Evolutionary conservation across 2,329 filamentous ascomycete genomes (phyloP).

Genomic region (Sordariomycetes sp.): DNA sequence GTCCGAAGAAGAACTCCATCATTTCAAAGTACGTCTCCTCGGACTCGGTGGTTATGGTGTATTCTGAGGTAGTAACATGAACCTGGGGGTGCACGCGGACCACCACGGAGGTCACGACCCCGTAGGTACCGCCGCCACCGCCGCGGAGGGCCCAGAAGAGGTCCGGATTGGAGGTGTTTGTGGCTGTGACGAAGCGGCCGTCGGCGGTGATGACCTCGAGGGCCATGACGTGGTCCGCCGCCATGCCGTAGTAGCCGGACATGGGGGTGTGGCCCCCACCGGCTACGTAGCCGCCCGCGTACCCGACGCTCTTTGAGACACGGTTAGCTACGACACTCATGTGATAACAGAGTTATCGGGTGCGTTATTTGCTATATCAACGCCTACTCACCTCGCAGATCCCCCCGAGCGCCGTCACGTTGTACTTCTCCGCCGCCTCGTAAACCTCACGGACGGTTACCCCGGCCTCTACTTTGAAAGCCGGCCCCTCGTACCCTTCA

Average conservation of each 20-base stretch:
- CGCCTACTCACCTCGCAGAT: conserved; percentile 31
- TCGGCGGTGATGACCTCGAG: conserved; percentile 41
- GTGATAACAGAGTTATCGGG: not conserved
- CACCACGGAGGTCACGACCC: conserved; percentile 43
- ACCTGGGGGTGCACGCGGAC: conserved; percentile 35
- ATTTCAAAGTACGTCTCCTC: conserved; percentile 35
- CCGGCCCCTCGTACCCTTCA: conserved; percentile 27
- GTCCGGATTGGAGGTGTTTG: conserved; percentile 34
- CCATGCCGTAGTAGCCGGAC: conserved; percentile 42
- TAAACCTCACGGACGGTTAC: conserved; percentile 43
- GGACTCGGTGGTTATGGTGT: conserved; percentile 12
- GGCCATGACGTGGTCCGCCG: conserved; percentile 46
- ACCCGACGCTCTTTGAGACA: conserved; percentile 32
- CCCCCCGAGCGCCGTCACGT: conserved; percentile 39
- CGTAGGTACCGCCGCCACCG: conserved; percentile 49
- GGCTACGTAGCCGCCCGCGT: conserved; percentile 48
- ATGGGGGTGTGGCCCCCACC: conserved; percentile 49
- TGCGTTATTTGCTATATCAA: too few relatives aligned
- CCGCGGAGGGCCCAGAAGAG: conserved; percentile 54
- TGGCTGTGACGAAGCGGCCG: conserved; percentile 36
- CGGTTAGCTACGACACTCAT: not conserved
- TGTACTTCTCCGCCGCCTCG: conserved; percentile 31
- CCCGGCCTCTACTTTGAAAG: conserved; percentile 43
- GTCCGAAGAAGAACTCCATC: conserved; percentile 27
- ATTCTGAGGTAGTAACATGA: conserved; percentile 18